Conservation (phyloP, 2,329 filamentous ascomycete genomes). For the Colletotrichum plurivorum region DNA sequence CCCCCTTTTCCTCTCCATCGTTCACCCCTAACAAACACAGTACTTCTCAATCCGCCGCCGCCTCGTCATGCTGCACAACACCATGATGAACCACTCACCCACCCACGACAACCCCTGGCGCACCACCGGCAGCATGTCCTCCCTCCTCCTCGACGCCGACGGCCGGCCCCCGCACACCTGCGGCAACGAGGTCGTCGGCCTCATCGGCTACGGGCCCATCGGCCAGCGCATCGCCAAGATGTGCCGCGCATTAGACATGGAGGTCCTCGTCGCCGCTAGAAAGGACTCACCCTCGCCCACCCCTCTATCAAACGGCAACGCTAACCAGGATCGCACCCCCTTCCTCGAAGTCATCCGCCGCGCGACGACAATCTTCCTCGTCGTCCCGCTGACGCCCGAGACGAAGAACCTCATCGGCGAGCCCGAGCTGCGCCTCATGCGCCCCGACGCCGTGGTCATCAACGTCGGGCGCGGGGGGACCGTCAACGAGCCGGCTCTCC, state of each 20-base stretch:
- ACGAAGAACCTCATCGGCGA: conserved; percentile 42
- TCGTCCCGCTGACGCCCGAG: conserved; percentile 43
- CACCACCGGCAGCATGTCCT: conserved; percentile 39
- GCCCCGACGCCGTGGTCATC: conserved; percentile 44
- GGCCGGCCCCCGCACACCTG: conserved; percentile 46
- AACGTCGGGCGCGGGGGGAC: conserved; percentile 52
- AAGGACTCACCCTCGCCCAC: conserved; percentile 32
- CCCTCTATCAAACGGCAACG: neutral
- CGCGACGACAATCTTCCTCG: conserved; percentile 45
- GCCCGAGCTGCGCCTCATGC: conserved; percentile 41
- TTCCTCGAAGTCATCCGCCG: conserved; percentile 43
- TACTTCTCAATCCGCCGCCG: conserved; percentile 44
- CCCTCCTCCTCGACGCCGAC: conserved; percentile 38
- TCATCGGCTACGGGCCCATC: conserved; percentile 47
- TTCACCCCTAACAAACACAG: neutral
- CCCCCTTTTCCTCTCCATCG: neutral
- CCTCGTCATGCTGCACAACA: conserved; percentile 42
- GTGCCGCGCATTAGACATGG: conserved; percentile 43
- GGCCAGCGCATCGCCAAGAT: conserved; percentile 45
- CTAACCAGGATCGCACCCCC: conserved; percentile 19
- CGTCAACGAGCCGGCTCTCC: conserved; percentile 52
- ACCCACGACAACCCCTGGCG: conserved; percentile 39
- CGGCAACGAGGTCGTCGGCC: conserved; percentile 45
- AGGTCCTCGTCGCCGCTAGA: conserved; percentile 44
- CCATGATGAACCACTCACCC: conserved; percentile 37